phyloP scores from a whole-genome alignment of 2,329 filamentous ascomycete species.

The Diaporthe citriasiana region DNA sequence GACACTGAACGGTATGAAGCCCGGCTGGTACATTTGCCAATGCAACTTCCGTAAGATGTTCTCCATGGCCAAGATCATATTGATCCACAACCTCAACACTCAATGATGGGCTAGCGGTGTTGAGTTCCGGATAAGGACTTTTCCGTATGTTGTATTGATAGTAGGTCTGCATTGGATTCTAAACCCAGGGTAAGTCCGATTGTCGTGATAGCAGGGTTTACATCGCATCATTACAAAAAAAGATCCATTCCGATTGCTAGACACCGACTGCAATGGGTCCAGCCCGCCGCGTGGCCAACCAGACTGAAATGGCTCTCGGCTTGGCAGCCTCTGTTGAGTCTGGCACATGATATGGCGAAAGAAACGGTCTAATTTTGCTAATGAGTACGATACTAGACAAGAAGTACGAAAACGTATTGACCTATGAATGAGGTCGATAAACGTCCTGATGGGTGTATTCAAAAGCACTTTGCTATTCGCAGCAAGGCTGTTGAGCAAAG shows the following conservation, averaged over 20 bases:
- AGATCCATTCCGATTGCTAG: background rate
- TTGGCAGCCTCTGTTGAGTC: background rate
- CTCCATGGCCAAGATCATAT: background rate
- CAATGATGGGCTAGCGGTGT: background rate
- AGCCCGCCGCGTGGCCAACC: background rate
- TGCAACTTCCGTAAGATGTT: background rate
- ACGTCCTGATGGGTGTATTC: no score
- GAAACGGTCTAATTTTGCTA: no score
- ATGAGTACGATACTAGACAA: no score
- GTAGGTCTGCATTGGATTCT: background rate
- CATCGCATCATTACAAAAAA: conserved; percentile 2
- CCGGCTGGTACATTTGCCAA: no score
- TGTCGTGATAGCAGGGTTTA: conserved; percentile 2
- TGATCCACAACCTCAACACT: background rate
- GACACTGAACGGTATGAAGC: conserved; percentile 67
- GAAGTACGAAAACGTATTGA: no score
- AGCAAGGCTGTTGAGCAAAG: no score
- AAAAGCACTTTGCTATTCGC: no score
- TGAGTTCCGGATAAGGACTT: background rate
- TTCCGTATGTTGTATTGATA: background rate
- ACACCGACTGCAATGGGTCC: background rate
- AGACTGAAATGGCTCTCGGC: background rate
- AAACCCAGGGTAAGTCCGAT: no score
- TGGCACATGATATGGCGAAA: background rate
- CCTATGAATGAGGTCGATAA: no score